Evolutionary conservation across 1,139 yeast species (phyloP), one percentile per base, ranked within the genome.

Genomic region (Chernovozyma sophiae-reginae): DNA sequence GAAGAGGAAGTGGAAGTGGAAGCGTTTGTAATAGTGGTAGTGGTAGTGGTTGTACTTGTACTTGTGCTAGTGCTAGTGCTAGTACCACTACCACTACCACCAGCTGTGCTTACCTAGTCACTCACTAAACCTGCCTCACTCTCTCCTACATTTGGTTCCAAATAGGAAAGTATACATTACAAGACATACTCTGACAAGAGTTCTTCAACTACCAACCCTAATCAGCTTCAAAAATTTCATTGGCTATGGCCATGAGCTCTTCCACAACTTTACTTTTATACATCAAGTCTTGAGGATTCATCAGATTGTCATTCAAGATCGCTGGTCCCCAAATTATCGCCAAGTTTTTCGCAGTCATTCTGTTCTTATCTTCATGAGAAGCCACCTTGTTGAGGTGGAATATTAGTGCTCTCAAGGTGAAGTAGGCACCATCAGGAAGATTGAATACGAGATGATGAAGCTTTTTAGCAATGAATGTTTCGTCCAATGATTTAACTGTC

Each of bases 241-340:
- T 80, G n/a, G 95, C 92, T 51, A 86, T 87, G 44, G 71, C 60
- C 67, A 90, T 77, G 51, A 90, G 74, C 42, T 89, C 92, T 56
- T 89, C 96, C 51, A 90, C 77, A 4, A 87, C 86, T 43, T 79
- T 76, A 42, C 89, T 86, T 62, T 89, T 94, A 45, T 76, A 79
- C 40, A 85, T 81, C 61, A 89, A 77, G 50, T 87, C 96, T 43
- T 81, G 86, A 4, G 85, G 81, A 47, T 78, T 80, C 54, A 73
- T 63, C 27, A 77, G 76, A 43, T 74, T 75, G 49, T 78, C 85
- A 36, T 77, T 74, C 55, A 92, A 73, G 35, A 92, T 62, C 2
- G 87, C 86, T 11, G 96, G 96, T 0, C 97, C 97, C 97, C 98
- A 92, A 35, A 90, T 87, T 34, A 85, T 85, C 32, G 95, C 84